Evolutionary conservation across 2,329 filamentous ascomycete genomes (phyloP).

Genomic region (Akanthomyces lecanii): DNA sequence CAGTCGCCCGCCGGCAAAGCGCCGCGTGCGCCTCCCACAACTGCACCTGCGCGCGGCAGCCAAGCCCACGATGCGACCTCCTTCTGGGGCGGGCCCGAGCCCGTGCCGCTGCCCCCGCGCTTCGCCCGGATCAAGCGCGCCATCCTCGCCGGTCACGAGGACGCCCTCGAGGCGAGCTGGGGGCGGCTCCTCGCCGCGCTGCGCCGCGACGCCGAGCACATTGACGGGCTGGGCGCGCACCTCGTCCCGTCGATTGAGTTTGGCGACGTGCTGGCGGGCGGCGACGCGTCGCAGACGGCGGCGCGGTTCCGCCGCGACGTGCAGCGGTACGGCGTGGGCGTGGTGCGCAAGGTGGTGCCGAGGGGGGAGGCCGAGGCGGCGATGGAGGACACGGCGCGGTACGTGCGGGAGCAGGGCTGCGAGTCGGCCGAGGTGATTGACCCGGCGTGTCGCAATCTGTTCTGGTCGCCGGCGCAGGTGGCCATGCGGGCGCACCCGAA

Average conservation of each 20-base stretch:
- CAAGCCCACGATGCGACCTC: conserved; percentile 37
- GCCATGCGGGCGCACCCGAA: conserved; percentile 63
- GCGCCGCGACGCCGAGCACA: conserved; percentile 47
- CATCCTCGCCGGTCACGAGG: conserved; percentile 52
- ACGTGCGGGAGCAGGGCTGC: conserved; percentile 39
- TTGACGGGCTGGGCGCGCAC: conserved; percentile 45
- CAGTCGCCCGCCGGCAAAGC: not conserved
- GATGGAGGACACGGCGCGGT: conserved; percentile 56
- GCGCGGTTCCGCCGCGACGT: conserved; percentile 54
- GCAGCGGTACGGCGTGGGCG: conserved; percentile 59
- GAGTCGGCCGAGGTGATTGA: conserved; percentile 30
- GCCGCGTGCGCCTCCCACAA: not conserved
- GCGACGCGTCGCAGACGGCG: conserved; percentile 25
- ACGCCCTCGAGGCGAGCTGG: conserved; percentile 52
- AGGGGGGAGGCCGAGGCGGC: conserved; percentile 51
- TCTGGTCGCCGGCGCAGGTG: conserved; percentile 68
- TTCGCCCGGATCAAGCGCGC: conserved; percentile 54
- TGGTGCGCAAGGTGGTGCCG: conserved; percentile 62
- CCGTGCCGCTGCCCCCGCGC: conserved; percentile 54
- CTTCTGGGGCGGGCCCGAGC: conserved; percentile 51
- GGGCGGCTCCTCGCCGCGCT: conserved; percentile 49
- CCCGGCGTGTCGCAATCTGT: conserved; percentile 68
- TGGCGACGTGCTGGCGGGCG: conserved; percentile 38
- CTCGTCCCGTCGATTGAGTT: conserved; percentile 56
- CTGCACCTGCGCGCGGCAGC: conserved; percentile 16